Conservation (phyloP, 192 early-diverging fungal species). For the Lobosporangium transversale region DNA sequence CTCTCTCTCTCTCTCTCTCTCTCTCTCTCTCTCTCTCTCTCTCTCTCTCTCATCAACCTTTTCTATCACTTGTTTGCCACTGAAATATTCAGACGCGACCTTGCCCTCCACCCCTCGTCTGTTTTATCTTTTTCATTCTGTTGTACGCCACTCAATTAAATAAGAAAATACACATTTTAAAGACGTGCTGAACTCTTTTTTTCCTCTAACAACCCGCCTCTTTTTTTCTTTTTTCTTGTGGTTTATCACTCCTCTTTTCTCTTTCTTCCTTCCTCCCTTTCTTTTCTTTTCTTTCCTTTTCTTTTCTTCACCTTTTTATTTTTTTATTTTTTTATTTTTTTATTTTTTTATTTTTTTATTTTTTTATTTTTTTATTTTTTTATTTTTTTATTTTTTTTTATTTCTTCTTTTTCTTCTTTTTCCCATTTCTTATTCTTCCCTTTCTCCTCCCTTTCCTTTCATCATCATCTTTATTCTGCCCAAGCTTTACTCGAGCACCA, state of each 20-base stretch:
- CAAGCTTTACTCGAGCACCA: background rate
- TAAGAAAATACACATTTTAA: too few species aligned
- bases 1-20: constrained; percentile 3
- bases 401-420: background rate
- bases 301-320: background rate
- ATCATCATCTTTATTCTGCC: constrained; percentile 1
- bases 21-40: background rate
- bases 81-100: background rate
- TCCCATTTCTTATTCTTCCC: background rate
- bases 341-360: background rate
- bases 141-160: too few species aligned
- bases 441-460: constrained; percentile 1
- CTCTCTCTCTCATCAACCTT: background rate
- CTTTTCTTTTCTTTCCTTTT: background rate
- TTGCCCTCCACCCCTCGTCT: too few species aligned
- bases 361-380: background rate
- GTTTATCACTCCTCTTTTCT: constrained; percentile 1
- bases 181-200: constrained; percentile 2
- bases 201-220: background rate
- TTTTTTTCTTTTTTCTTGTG: constrained; percentile 3
- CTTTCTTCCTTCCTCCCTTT: background rate
- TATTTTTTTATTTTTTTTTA: constrained; percentile 1
- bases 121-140: too few species aligned
- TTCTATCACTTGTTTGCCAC: too few species aligned
- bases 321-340: background rate